These are phyloP conservation scores for Musa itinerans DNA, from an alignment of 176 grass and related monocot genomes.

Conservation along the genomic window DNA sequence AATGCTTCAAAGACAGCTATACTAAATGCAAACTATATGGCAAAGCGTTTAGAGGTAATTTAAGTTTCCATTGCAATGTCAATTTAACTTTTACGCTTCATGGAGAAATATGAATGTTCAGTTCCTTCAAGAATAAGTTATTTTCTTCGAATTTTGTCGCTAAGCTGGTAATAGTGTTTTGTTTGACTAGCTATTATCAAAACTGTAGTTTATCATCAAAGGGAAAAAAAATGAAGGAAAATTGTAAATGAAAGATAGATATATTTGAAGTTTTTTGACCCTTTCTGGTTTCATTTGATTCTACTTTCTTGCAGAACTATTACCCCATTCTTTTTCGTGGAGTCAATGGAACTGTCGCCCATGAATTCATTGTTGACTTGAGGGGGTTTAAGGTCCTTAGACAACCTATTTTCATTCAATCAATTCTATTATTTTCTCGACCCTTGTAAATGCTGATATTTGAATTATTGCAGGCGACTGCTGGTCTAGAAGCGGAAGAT, in stretches of 20 bases:
- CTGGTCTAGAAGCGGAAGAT: conserved; percentile 93
- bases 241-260: background rate
- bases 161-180: background rate
- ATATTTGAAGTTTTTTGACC: background rate
- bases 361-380: conserved; percentile 96
- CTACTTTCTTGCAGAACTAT: conserved; percentile 60
- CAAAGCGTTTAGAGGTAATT: conserved; percentile 93
- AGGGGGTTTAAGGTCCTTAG: conserved; percentile 99
- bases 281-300: conserved; percentile 14
- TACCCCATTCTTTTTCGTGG: conserved; percentile 98
- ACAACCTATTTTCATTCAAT: no score
- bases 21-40: conserved; percentile 98
- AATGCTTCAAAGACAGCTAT: conserved; percentile 98
- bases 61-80: background rate
- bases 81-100: background rate
- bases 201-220: background rate
- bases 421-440: no score
- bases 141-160: background rate
- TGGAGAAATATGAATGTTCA: background rate
- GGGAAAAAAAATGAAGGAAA: no score
- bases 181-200: background rate
- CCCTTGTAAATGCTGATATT: conserved; percentile 2
- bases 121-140: background rate
- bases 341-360: conserved; percentile 92
- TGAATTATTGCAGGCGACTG: conserved; percentile 45